Evolutionary conservation across 192 early-diverging fungal genomes (phyloP).

Genomic region (Oehlia diaphana): DNA sequence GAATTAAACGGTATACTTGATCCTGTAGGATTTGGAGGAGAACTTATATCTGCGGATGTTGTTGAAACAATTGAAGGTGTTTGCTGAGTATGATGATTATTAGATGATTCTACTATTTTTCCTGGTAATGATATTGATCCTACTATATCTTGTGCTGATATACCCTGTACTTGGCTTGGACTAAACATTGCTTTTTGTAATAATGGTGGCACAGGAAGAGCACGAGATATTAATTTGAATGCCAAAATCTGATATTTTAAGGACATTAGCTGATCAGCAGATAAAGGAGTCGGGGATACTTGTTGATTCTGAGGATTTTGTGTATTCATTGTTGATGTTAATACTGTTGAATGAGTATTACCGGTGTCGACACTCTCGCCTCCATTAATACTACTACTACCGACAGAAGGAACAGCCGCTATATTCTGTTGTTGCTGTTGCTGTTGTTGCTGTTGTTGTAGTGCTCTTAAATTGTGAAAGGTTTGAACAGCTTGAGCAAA

Average conservation of each 20-base stretch:
- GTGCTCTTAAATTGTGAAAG: slow-evolving; percentile 42
- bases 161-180: slow-evolving; percentile 41
- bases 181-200: slow-evolving; percentile 72
- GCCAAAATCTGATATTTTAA: slow-evolving; percentile 84
- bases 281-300: slow-evolving; percentile 42
- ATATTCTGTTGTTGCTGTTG: slow-evolving; percentile 42
- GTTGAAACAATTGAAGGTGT: slow-evolving; percentile 25
- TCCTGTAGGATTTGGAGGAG: slow-evolving; percentile 36
- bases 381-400: background rate
- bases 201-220: slow-evolving; percentile 73
- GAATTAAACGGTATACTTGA: slow-evolving; percentile 47
- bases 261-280: slow-evolving; percentile 61
- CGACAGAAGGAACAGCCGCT: background rate
- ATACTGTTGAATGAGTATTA: slow-evolving; percentile 34
- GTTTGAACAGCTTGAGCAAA: slow-evolving; percentile 66
- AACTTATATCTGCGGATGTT: slow-evolving; percentile 2
- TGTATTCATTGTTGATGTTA: slow-evolving; percentile 36
- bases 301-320: slow-evolving; percentile 20
- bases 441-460: slow-evolving; percentile 42
- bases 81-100: slow-evolving; percentile 26
- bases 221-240: slow-evolving; percentile 78
- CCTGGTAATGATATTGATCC: slow-evolving; percentile 48
- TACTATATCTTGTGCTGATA: slow-evolving; percentile 43
- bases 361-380: background rate
- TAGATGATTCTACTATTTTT: slow-evolving; percentile 59